Base-by-base conservation (phyloP, 2,329 filamentous ascomycete species). In the Diaporthe caulivora region DNA sequence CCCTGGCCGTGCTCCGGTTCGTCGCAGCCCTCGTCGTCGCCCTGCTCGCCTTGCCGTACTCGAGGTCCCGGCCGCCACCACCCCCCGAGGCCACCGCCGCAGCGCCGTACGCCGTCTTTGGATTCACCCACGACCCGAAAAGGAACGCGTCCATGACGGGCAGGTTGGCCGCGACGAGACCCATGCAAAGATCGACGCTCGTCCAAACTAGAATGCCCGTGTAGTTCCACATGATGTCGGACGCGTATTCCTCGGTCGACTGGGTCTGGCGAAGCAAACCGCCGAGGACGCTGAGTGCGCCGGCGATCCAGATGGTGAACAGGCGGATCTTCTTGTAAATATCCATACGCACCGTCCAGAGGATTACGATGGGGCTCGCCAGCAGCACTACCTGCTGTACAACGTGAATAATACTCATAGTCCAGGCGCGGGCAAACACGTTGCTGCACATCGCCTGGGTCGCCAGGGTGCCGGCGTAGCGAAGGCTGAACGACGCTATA, bases 321-420 rank as follows among this genome's bases (percentile, higher is more conserved):
- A 82, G 76, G 4, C 79, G 74, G 10, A 76, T 51, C 54, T 80
- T 82, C 10, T 77, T 80, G 11, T 47, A 31, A 37, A 53, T 71
- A 1, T 76, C 76, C 76, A 82, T 81, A 15, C 77, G 75, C 18
- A 82, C 76, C 17, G 78, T 78, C 78, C 78, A 81, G 10, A 82
- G 74, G 1, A 82, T 78, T 10, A 81, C 77, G 15, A 82, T 68
- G 0, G 81, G 81, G 0, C 79, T 78, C 15, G 75, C 69, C 9
- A 82, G 76, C 0, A 82, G 74, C 2, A 76, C 75, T 44, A 81
- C 76, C 69, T 81, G 80, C 76, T 81, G 78, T n/a, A 79, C 76
- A 11, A 80, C 78, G 68, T 82, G 80, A n/a, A 81, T 77, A 31
- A 77, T 74, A 73, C 78, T 78, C 26, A 82, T 65, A 6, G 78